Evolutionary conservation across 2,329 filamentous ascomycete species (phyloP), one percentile per base, ranked within the genome.

Genomic region (Dryadomyces sulphureus): DNA sequence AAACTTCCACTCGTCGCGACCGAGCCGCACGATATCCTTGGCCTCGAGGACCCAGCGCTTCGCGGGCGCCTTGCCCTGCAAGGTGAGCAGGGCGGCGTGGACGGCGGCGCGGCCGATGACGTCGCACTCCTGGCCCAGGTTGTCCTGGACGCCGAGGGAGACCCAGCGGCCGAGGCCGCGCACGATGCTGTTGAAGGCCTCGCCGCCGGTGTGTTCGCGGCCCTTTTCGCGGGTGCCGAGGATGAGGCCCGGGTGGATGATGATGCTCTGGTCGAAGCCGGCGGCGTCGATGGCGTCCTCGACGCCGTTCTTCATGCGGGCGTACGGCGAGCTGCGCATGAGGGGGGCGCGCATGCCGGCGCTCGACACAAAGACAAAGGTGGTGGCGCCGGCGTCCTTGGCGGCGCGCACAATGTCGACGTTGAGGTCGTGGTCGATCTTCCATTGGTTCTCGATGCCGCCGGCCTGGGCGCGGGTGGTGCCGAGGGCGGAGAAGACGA

Each of bases 371-470:
- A 93, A 79, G 20, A 95, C 79, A 57, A 83, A 93, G 2, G 81
- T 81, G 53, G 77, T 77, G 11, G 77, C 73, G 32, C 86, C 86
- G 1, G 79, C 76, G 4, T 72, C 73, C 58, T 81, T 85, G 38
- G 89, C 86, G 0, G 82, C 79, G 50, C 74, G 72, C 4, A 85
- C 88, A 21, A 94, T 70, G 52, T 81, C 79, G 42, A 93, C 62
- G 62, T 94, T 94, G 39, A 94, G 69, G 57, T 92, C 87, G 59
- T 88, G 77, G 65, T 95, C 90, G 52, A 95, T 84, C 58, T 84
- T 84, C 66, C 86, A 83, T 65, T 95, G 90, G 50, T 80, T 78
- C 24, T 78, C 81, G 53, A 94, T 65, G 48, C 82, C 71, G 50
- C 89, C 89, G 0, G 87, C 88, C 12, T 72, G 70, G 0, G 69